Base-by-base conservation (phyloP, 2,329 filamentous ascomycete genomes). In the Pseudofabraea citricarpa region DNA sequence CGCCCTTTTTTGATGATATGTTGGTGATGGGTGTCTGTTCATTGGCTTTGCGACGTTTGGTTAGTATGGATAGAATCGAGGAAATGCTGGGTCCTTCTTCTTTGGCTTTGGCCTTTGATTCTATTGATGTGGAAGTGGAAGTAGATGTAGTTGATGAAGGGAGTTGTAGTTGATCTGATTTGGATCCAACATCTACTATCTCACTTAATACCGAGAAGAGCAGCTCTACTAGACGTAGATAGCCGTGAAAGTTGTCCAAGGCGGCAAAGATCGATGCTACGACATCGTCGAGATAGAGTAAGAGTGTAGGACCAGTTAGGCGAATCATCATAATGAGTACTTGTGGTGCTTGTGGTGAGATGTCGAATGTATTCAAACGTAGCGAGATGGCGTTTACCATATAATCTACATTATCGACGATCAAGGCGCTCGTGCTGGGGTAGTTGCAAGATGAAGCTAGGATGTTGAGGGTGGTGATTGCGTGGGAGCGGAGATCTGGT, bases 271-370 rank as follows among this genome's bases (percentile, higher is more conserved):
- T 89, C 1, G 88, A 91, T 4, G 83, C 85, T 3, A 97, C 82
- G 1, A 95, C 79, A 59, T 98, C 93, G 58, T 97, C 91, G 2
- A 98, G 71, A 58, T 90, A 96, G 0, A 90, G 90, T 9, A 98
- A 73, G 18, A 98, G 64, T 6, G 74, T 75, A 1, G 90, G 82
- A 0, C 93, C 93, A 15, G 90, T 88, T 12, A 98, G 75, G 20
- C 79, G 82, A 47, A 97, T 82, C 87, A 97, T 94, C 90, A 98
- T 96, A 6, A 85, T 76, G 38, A 98, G 67, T 2, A 97, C 93
- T 53, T 91, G 86, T 3, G 90, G 90, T 3, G 89, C 90, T 50
- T 95, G 87, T 1, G 91, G 90, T 1, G 90, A 91, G 41, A 97
- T 84, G 51, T 96, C 90, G 51, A 96, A 88, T 0, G 87, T 88